Evolutionary conservation across 2,329 filamentous ascomycete genomes (phyloP).

Genomic region (Fusarium sp.): DNA sequence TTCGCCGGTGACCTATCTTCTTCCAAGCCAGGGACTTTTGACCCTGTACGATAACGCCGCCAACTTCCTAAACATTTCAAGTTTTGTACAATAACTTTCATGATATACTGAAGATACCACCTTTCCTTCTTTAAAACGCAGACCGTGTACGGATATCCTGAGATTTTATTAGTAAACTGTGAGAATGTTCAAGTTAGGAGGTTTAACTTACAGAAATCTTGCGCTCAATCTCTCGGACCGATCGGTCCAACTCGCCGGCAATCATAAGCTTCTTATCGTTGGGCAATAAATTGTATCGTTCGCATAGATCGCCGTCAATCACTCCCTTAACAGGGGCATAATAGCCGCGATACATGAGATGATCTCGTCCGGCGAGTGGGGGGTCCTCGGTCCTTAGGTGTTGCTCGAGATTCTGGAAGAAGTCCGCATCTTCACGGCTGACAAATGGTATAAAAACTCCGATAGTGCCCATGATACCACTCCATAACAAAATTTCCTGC

Average conservation of each 20-base stretch:
- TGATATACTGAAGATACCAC: conserved; percentile 43
- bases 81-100: conserved; percentile 46
- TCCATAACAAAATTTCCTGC: conserved; percentile 92
- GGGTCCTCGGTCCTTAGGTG: conserved; percentile 88
- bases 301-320: conserved; percentile 96
- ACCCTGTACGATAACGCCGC: conserved; percentile 50
- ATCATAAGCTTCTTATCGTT: conserved; percentile 96
- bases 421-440: conserved; percentile 93
- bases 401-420: conserved; percentile 94
- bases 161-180: conserved; percentile 42
- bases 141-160: conserved; percentile 71
- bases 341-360: conserved; percentile 95
- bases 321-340: conserved; percentile 97
- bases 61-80: conserved; percentile 40
- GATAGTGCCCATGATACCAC: conserved; percentile 92
- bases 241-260: conserved; percentile 90
- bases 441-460: conserved; percentile 94
- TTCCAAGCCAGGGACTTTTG: conserved; percentile 44
- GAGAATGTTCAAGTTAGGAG: not conserved
- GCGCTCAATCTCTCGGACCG: conserved; percentile 91
- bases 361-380: conserved; percentile 90
- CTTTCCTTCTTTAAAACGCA: conserved; percentile 61
- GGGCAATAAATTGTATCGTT: conserved; percentile 85
- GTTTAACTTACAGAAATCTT: conserved; percentile 79
- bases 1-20: conserved; percentile 45